Conservation (phyloP, 768 basidiomycete species). For the Terana coerulea region DNA sequence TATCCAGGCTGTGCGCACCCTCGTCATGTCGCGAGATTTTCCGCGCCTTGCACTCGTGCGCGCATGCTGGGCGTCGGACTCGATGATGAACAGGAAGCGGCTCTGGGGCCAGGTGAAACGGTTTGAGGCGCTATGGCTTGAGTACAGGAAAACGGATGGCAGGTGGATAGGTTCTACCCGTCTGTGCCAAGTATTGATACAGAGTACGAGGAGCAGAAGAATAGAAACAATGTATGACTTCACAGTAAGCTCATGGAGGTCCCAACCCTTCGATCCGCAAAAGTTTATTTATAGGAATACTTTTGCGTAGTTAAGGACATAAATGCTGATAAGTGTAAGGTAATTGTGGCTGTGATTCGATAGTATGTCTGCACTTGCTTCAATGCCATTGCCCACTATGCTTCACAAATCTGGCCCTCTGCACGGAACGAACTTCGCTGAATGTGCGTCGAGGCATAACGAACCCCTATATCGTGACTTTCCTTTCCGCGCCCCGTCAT, state of each 20-base stretch:
- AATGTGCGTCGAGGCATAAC: too few species aligned
- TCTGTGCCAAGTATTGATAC: neutral
- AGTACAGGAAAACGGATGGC: conserved; percentile 2
- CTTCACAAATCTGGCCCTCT: too few species aligned
- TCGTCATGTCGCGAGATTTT: neutral
- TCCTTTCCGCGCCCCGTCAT: too few species aligned
- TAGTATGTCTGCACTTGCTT: too few species aligned
- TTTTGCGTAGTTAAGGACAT: too few species aligned
- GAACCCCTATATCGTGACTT: too few species aligned
- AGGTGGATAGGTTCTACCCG: neutral
- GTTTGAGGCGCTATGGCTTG: neutral
- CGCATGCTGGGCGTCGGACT: conserved; percentile 5
- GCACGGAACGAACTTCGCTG: too few species aligned
- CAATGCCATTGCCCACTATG: too few species aligned
- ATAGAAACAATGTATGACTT: neutral
- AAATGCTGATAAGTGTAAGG: too few species aligned
- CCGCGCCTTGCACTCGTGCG: conserved; percentile 2
- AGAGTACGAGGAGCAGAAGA: neutral
- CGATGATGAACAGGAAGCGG: conserved; percentile 5
- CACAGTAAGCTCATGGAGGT: neutral
- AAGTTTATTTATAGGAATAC: too few species aligned
- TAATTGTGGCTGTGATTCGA: too few species aligned
- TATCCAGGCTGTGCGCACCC: too few species aligned
- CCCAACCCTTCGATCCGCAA: neutral
- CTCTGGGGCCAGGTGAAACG: conserved; percentile 7